These are phyloP conservation scores for Exophiala dermatitidis DNA, from an alignment of 2,329 filamentous ascomycete species.

Conservation along the genomic window DNA sequence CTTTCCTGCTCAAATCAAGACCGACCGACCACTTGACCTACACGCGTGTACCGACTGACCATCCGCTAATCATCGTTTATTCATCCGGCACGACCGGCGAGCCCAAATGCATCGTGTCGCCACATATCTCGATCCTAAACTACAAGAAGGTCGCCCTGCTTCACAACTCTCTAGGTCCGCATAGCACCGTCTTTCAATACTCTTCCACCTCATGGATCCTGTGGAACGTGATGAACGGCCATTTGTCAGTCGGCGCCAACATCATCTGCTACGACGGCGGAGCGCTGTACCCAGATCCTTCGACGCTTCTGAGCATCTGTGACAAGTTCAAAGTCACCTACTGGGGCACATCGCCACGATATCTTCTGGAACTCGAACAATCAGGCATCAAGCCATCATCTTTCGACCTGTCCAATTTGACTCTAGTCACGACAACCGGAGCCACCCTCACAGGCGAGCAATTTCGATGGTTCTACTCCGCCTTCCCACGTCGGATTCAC, in stretches of 20 bases:
- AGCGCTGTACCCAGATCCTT: slow-evolving; percentile 37
- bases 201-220: slow-evolving; percentile 43
- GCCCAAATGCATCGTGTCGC: slow-evolving; percentile 43
- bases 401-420: slow-evolving; percentile 35
- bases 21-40: slow-evolving; percentile 33
- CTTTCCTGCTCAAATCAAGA: slow-evolving; percentile 32
- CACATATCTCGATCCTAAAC: slow-evolving; percentile 39
- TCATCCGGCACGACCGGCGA: slow-evolving; percentile 39
- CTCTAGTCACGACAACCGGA: slow-evolving; percentile 42
- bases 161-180: slow-evolving; percentile 38
- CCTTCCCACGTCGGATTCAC: slow-evolving; percentile 35
- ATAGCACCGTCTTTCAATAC: slow-evolving; percentile 42
- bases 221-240: slow-evolving; percentile 41
- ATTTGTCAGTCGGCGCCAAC: slow-evolving; percentile 38
- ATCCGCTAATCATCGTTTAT: slow-evolving; percentile 41
- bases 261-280: slow-evolving; percentile 42
- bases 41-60: slow-evolving; percentile 35
- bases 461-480: slow-evolving; percentile 42
- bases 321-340: slow-evolving; percentile 36
- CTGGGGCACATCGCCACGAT: slow-evolving; percentile 41
- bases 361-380: slow-evolving; percentile 40
- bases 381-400: slow-evolving; percentile 19
- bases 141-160: slow-evolving; percentile 38
- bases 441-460: slow-evolving; percentile 39
- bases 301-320: slow-evolving; percentile 33